A percentile compares a stretch with the other conserved stretches of the same genome.
These are phyloP conservation scores for Peronospora belbahrii DNA, from an alignment of 352 stramenopile species.

Conservation along the genomic window DNA sequence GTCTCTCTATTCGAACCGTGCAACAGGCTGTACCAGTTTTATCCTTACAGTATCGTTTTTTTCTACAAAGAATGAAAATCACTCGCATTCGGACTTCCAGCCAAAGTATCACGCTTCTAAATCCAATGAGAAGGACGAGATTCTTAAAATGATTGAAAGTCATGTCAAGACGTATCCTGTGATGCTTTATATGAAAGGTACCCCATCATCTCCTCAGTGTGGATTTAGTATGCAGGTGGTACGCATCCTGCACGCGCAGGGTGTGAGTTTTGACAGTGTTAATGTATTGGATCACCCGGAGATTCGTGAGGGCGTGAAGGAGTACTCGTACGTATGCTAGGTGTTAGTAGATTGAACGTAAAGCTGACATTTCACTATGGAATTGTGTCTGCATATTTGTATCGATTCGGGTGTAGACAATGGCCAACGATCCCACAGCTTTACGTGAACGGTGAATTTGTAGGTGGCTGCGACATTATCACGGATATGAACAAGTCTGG, in stretches of 20 bases:
- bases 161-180: conserved; percentile 88
- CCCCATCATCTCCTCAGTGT: conserved; percentile 92
- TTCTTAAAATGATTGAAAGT: conserved; percentile 87
- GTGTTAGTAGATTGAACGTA: not conserved
- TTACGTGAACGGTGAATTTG: conserved; percentile 98
- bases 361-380: too few species aligned
- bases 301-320: conserved; percentile 97
- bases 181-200: conserved; percentile 99
- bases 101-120: conserved; percentile 79
- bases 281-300: conserved; percentile 98
- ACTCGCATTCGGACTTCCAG: conserved; percentile 86
- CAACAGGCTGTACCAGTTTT: conserved; percentile 1
- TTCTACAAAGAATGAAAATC: conserved; percentile 42
- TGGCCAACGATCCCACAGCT: conserved; percentile 97
- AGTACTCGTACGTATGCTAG: conserved; percentile 87
- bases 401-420: conserved; percentile 64
- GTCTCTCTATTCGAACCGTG: not conserved
- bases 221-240: conserved; percentile 97
- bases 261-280: conserved; percentile 94
- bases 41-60: conserved; percentile 13
- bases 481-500: conserved; percentile 91
- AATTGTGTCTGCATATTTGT: conserved; percentile 1
- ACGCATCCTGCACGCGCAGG: conserved; percentile 88
- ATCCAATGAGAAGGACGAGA: conserved; percentile 83
- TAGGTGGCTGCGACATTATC: conserved; percentile 99